Base-by-base conservation (phyloP, 2,329 filamentous ascomycete genomes). In the Penicillium sclerotiorum region DNA sequence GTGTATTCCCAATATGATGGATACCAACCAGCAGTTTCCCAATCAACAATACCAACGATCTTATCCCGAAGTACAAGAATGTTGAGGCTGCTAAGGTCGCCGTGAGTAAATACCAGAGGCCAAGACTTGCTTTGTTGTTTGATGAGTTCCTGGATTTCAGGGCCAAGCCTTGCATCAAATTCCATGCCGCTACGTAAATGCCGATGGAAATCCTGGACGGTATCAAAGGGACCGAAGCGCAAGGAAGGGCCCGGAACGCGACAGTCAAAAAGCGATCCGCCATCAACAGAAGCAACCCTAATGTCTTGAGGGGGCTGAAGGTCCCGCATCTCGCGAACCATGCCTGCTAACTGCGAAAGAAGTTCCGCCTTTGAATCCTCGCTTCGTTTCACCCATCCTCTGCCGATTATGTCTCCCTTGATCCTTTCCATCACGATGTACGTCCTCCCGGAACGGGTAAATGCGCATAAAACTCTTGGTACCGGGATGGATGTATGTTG, bases 391-490 rank as follows among this genome's bases (percentile, higher is more conserved):
- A 63, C 45, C 72, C 68, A 74, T 17, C 51, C 56, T 12, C 23
- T 48, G 25, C 62, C 59, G 50, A 73, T 62, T 6, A 66, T 69
- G 4, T 69, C 56, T n/a, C 71, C 71, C 23, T 68, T 52, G 17
- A 74, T 68, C 46, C 66, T 66, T 58, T 72, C 64, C 69, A 75
- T 76, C 36, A 71, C 55, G 37, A 73, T 73, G 43, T 74, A 75
- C 2, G 65, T 70, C 23, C 12, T 21, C 5, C 55, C 60, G 22
- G 54, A 55, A 42, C 45, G 62, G 20, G 49, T 60, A 58, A 74
- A 75, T 23, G 69, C 61, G 53, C 67, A 74, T 25, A 63, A 49
- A 7, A 73, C 63, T 52, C 64, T 71, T 5, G 70, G 70, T 5
- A 73, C 66, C 1, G 71, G 69, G 45, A 74, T 68, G 32, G 67